phyloP scores from a whole-genome alignment of 345 rosid genomes.

The Eucalyptus erythrocorys region DNA sequence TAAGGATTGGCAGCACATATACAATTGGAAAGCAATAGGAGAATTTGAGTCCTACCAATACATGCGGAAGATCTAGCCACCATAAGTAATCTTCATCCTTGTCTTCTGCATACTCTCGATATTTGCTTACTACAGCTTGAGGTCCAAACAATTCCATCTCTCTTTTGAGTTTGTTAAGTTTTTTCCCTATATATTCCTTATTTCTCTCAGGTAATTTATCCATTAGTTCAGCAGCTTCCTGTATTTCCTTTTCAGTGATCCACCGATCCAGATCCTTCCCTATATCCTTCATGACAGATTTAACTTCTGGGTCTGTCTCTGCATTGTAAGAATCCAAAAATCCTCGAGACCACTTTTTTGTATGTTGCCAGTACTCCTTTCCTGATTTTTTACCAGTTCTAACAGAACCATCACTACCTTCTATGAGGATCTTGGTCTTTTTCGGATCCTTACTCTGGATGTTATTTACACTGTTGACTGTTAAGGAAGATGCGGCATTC shows the following conservation, averaged over 20 bases:
- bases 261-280: slow-evolving; percentile 90
- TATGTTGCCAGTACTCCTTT: slow-evolving; percentile 86
- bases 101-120: slow-evolving; percentile 69
- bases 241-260: slow-evolving; percentile 85
- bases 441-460: slow-evolving; percentile 11
- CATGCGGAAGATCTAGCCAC: slow-evolving; percentile 95
- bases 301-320: slow-evolving; percentile 76
- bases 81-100: slow-evolving; percentile 78
- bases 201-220: slow-evolving; percentile 40
- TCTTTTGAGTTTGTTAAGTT: slow-evolving; percentile 65
- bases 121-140: slow-evolving; percentile 88
- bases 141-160: slow-evolving; percentile 95
- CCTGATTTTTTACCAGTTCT: slow-evolving; percentile 75
- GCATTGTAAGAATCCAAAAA: slow-evolving; percentile 72
- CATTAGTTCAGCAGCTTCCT: slow-evolving; percentile 76
- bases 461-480: slow-evolving; percentile 12
- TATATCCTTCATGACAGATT: slow-evolving; percentile 70
- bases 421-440: slow-evolving; percentile 47
- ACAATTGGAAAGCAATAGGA: neutral
- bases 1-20: neutral
- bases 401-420: slow-evolving; percentile 80
- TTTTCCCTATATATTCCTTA: slow-evolving; percentile 64
- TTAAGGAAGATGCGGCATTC: slow-evolving; percentile 15
- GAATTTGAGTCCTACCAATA: slow-evolving; percentile 39
- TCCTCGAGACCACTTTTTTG: slow-evolving; percentile 89